Evolutionary conservation across 2,329 filamentous ascomycete species (phyloP), one percentile per base, ranked within the genome.

Genomic region (Sporothrix curviconia): DNA sequence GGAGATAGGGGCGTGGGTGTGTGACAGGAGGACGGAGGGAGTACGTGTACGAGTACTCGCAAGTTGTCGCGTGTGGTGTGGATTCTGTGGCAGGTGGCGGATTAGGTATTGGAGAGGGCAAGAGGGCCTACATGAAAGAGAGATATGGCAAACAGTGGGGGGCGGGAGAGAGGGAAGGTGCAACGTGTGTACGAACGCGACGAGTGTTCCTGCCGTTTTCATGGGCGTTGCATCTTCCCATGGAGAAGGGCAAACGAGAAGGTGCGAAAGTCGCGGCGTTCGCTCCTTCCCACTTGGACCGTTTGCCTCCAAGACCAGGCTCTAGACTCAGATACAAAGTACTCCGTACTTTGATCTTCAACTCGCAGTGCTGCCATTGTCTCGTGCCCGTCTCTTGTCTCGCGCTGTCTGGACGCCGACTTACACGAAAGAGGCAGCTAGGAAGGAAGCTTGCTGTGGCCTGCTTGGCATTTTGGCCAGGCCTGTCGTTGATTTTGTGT

Each of bases 361-460:
- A n/a, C n/a, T n/a, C n/a, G n/a, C n/a, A n/a, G n/a, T n/a, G n/a
- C n/a, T n/a, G 28, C 6, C 28, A 11, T 5, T 32, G 28, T 32
- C 28, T 32, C 28, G 28, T 5, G 28, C 28, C 28, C n/a, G n/a
- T n/a, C n/a, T n/a, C n/a, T n/a, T n/a, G n/a, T n/a, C n/a, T n/a
- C n/a, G n/a, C n/a, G n/a, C n/a, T n/a, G n/a, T n/a, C n/a, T n/a
- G 25, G 37, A 7, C 4, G n/a, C 37, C 24, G n/a, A 22, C 39
- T 46, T 39, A 25, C 25, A 52, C 55, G 47, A 52, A 57, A 44
- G 39, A 52, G 47, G 47, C 30, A 57, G 47, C 55, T 57, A 19
- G 32, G 8, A 22, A 7, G 32, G 22, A 14, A 32, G 15, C 28
- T 11, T 25, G 9, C 14, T 12, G 28, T 19, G 30, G n/a, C 17